phyloP scores from a whole-genome alignment of 257 asterid genomes.

The Solanum medicagineum region DNA sequence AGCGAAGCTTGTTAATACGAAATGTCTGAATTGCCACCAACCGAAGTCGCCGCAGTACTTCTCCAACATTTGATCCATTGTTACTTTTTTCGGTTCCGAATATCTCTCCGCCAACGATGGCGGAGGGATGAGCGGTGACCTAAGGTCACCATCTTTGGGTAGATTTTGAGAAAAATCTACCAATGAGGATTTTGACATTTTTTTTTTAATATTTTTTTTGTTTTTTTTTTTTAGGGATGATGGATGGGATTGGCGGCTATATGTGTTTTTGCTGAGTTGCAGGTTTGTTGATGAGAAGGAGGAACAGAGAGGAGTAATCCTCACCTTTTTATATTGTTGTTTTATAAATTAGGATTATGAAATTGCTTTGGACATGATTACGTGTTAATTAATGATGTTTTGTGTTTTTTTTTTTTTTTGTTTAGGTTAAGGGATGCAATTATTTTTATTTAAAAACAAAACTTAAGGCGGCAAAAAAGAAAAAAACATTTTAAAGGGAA shows the following conservation, averaged over 20 bases:
- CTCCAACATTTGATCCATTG: conserved; percentile 56
- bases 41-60: conserved; percentile 82
- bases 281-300: not conserved
- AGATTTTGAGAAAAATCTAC: not conserved
- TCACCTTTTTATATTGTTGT: not conserved
- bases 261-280: not conserved
- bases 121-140: conserved; percentile 23
- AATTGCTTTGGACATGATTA: not conserved
- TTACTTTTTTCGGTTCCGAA: conserved; percentile 17
- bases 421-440: not conserved
- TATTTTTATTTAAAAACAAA: not conserved
- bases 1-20: conserved; percentile 53
- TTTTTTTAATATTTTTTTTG: not conserved
- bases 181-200: conserved; percentile 9
- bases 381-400: not conserved
- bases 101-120: not conserved
- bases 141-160: conserved; percentile 5
- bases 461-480: no score
- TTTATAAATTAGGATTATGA: not conserved
- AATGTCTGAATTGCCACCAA: conserved; percentile 72
- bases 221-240: not conserved
- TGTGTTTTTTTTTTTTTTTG: not conserved
- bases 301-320: not conserved
- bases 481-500: no score
- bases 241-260: not conserved